Percentiles rank a stretch among this genome's conserved stretches.
These are phyloP conservation scores for Penicillium olsonii DNA, from an alignment of 2,329 filamentous ascomycete species.

Conservation along the genomic window DNA sequence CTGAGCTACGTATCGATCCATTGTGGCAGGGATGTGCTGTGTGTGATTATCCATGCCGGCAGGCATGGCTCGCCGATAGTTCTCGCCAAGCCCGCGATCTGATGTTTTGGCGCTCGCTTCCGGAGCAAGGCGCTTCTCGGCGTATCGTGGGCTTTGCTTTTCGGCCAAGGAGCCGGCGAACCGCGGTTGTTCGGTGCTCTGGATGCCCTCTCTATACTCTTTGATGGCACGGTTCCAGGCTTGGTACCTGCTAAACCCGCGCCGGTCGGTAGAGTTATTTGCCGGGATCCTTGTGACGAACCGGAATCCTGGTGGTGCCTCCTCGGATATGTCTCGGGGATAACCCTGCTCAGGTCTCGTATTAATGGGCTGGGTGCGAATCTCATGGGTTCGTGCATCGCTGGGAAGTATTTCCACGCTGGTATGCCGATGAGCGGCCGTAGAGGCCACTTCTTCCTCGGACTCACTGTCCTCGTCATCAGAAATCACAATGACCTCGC, in stretches of 20 bases:
- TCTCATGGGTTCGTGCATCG: constrained; percentile 36
- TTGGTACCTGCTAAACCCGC: constrained; percentile 49
- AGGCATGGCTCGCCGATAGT: constrained; percentile 15
- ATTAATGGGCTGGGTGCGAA: constrained; percentile 34
- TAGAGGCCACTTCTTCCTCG: constrained; percentile 37
- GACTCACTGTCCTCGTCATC: constrained; percentile 58
- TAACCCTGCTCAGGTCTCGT: constrained; percentile 20
- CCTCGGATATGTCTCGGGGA: constrained; percentile 34
- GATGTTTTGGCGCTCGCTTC: constrained; percentile 17
- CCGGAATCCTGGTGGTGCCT: constrained; percentile 39
- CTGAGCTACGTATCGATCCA: constrained; percentile 8
- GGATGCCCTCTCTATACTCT: constrained; percentile 37
- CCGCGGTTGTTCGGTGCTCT: constrained; percentile 17
- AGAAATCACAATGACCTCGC: constrained; percentile 65
- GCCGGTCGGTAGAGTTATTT: constrained; percentile 42
- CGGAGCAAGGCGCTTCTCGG: constrained; percentile 20
- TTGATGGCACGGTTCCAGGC: constrained; percentile 49
- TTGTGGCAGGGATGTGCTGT: constrained; percentile 10
- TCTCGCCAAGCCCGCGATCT: constrained; percentile 14
- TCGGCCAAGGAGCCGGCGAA: constrained; percentile 10
- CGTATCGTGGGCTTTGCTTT: constrained; percentile 20
- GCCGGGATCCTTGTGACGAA: constrained; percentile 34
- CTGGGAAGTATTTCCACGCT: constrained; percentile 48
- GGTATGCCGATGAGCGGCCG: constrained; percentile 33
- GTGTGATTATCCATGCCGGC: constrained; percentile 13